A percentile compares a stretch with the other conserved stretches of the same genome.
phyloP scores from a whole-genome alignment of 2,329 filamentous ascomycete species.

The Beauveria bassiana region DNA sequence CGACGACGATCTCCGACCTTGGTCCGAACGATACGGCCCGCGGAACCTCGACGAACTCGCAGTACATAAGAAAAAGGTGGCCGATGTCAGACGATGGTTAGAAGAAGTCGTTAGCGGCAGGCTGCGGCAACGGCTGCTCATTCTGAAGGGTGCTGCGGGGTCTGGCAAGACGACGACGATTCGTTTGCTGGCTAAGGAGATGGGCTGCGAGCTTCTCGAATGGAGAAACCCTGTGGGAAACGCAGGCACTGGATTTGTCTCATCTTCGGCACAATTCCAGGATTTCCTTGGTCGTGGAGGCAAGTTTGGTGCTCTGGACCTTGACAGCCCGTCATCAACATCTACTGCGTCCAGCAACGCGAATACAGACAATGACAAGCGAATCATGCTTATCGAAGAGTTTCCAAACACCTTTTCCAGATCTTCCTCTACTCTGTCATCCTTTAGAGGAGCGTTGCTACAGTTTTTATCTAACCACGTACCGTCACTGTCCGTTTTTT shows the following conservation, averaged over 20 bases:
- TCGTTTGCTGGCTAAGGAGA: constrained; percentile 65
- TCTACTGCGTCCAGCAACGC: constrained; percentile 16
- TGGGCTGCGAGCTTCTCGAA: constrained; percentile 72
- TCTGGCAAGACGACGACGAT: constrained; percentile 90
- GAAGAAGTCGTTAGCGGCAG: constrained; percentile 61
- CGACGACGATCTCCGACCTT: constrained; percentile 61
- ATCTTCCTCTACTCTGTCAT: constrained; percentile 54
- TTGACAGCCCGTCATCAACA: constrained; percentile 24
- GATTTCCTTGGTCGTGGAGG: constrained; percentile 81
- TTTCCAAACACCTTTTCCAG: constrained; percentile 69
- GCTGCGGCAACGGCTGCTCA: constrained; percentile 62
- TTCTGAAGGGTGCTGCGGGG: constrained; percentile 85
- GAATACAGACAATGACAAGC: constrained; percentile 23
- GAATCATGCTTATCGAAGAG: constrained; percentile 70
- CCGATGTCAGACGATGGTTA: constrained; percentile 79
- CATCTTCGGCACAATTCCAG: constrained; percentile 75
- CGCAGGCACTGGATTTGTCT: constrained; percentile 53
- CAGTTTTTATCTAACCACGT: constrained; percentile 65
- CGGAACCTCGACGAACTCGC: constrained; percentile 71
- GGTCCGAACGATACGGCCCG: constrained; percentile 81
- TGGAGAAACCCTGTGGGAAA: constrained; percentile 78
- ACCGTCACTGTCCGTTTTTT: constrained; percentile 44
- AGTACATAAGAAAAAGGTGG: constrained; percentile 90
- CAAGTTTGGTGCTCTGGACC: constrained; percentile 66
- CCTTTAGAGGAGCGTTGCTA: constrained; percentile 68